A percentile compares a stretch with the other conserved stretches of the same genome.
Evolutionary conservation across 1,284 basidiomycete genomes (phyloP).

Genomic region (Lignosus rhinocerotis): DNA sequence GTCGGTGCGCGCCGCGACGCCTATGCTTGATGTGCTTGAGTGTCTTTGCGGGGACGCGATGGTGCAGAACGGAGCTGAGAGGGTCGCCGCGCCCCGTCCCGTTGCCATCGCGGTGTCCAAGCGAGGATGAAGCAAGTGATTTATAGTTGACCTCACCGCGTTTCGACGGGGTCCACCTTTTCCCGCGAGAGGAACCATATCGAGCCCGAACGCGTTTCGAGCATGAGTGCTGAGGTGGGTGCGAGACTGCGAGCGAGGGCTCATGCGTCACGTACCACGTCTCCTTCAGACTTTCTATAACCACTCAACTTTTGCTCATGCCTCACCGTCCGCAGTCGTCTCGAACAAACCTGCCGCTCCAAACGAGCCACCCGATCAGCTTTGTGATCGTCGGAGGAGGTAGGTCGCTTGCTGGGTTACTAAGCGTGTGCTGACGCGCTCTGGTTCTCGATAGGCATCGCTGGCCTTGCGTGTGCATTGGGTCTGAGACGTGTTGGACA

Average conservation of each 20-base stretch:
- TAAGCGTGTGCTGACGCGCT: background rate
- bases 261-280: too few relatives aligned
- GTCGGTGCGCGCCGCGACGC: too few relatives aligned
- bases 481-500: conserved; percentile 57
- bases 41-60: too few relatives aligned
- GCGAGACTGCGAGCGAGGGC: too few relatives aligned
- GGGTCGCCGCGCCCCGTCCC: background rate
- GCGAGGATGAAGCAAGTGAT: conserved; percentile 2
- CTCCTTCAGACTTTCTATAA: background rate
- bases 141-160: conserved; percentile 1
- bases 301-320: background rate
- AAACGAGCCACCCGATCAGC: conserved; percentile 37
- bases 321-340: conserved; percentile 7
- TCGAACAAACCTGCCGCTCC: conserved; percentile 21
- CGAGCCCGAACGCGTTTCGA: background rate
- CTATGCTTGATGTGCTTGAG: too few relatives aligned
- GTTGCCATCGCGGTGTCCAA: background rate
- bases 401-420: conserved; percentile 3
- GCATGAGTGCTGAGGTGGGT: conserved; percentile 4
- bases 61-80: background rate
- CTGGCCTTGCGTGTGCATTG: conserved; percentile 55
- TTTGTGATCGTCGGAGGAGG: conserved; percentile 55
- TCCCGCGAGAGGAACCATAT: background rate
- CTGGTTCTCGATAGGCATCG: conserved; percentile 29
- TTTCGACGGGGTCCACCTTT: background rate